phyloP scores from a whole-genome alignment of 805 yeast species.

The Starmerella etchellsii region DNA sequence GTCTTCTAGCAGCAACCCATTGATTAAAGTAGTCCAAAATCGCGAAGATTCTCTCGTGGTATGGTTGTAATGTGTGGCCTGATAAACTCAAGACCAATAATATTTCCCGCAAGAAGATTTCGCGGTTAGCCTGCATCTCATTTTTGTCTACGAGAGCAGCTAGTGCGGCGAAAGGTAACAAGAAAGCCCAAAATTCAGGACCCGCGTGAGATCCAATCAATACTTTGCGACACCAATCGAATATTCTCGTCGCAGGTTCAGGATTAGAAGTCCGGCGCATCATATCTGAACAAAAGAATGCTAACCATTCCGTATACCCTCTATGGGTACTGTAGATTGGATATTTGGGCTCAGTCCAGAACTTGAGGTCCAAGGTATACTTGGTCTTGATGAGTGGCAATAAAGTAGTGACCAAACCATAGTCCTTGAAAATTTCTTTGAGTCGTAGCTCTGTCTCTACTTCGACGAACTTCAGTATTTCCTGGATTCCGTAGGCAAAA shows the following conservation, averaged over 20 bases:
- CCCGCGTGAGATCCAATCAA: constrained; percentile 16
- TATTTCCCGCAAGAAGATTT: constrained; percentile 47
- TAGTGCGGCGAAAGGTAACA: constrained; percentile 66
- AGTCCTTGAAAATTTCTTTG: constrained; percentile 5
- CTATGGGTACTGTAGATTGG: constrained; percentile 45
- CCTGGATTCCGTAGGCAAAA: constrained; percentile 82
- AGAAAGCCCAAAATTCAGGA: constrained; percentile 48
- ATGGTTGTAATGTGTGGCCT: constrained; percentile 40
- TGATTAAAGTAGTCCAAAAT: constrained; percentile 73
- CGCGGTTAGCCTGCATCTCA: constrained; percentile 25
- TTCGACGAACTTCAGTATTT: constrained; percentile 45
- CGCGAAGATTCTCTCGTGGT: constrained; percentile 62
- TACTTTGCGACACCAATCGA: constrained; percentile 17
- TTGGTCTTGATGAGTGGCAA: constrained; percentile 37
- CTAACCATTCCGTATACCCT: constrained; percentile 54
- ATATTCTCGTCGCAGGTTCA: constrained; percentile 12
- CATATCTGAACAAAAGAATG: constrained; percentile 53
- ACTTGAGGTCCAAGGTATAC: constrained; percentile 43
- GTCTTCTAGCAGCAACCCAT: constrained; percentile 37
- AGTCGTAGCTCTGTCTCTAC: constrained; percentile 8
- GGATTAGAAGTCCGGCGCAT: constrained; percentile 46
- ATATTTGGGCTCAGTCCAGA: constrained; percentile 36
- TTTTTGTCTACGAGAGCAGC: constrained; percentile 43
- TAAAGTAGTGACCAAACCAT: constrained; percentile 8
- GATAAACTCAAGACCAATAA: constrained; percentile 33